Evolutionary conservation across 768 basidiomycete genomes (phyloP).

Genomic region (Tulasnella sp.): DNA sequence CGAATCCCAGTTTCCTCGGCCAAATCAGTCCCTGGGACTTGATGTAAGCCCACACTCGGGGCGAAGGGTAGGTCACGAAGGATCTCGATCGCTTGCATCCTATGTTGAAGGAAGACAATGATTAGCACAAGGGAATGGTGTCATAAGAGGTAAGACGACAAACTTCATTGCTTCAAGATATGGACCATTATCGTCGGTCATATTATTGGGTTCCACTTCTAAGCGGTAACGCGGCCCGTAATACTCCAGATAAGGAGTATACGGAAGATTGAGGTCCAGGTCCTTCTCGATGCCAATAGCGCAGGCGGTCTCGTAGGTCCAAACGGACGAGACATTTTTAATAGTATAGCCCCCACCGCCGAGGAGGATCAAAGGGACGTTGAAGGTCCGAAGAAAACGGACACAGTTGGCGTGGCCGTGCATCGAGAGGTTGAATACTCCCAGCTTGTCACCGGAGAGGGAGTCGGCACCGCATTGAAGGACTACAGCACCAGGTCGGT

Average conservation of each 20-base stretch:
- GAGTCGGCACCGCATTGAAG: constrained; percentile 97
- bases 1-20: constrained; percentile 22
- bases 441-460: constrained; percentile 86
- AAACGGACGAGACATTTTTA: constrained; percentile 88
- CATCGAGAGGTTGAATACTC: constrained; percentile 94
- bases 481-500: constrained; percentile 74
- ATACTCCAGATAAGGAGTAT: constrained; percentile 92
- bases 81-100: constrained; percentile 31
- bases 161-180: constrained; percentile 72
- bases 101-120: constrained; percentile 23
- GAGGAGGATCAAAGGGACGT: constrained; percentile 79
- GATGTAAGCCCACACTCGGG: constrained; percentile 79
- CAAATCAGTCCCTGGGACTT: constrained; percentile 62
- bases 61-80: constrained; percentile 53
- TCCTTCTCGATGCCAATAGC: constrained; percentile 76
- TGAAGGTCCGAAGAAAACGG: constrained; percentile 68
- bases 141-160: constrained; percentile 20
- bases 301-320: constrained; percentile 96
- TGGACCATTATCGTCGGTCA: constrained; percentile 83
- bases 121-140: constrained; percentile 27
- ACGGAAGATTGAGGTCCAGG: constrained; percentile 68
- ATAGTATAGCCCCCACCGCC: constrained; percentile 97
- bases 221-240: constrained; percentile 91
- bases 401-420: constrained; percentile 89
- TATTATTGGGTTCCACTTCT: constrained; percentile 84